Base-by-base conservation (phyloP, 148 eudicot genomes). In the Linanthus parryae region DNA sequence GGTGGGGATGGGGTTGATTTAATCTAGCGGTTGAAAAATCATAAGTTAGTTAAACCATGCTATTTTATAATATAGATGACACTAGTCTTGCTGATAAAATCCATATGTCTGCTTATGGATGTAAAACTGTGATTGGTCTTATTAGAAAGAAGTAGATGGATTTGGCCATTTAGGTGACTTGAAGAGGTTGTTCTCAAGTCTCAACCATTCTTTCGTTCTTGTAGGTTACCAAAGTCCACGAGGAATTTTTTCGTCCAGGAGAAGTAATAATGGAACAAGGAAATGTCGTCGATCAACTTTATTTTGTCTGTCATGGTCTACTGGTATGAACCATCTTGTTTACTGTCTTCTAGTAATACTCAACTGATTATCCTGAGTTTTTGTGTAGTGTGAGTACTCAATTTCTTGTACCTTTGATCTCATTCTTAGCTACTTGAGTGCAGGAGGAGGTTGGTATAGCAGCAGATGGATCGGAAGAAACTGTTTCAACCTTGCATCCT, bases 221-320 rank as follows among this genome's bases (percentile, higher is more conserved):
- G 18, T 74, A 91, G 97, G 89, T 83, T 34, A 88, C 63, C 50
- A 74, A 73, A 66, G 81, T 94, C 15, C 84, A 73, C 36, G 99
- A 94, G 61, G 99, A 94, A 61, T 94, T 84, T 76, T 94, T 94
- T 29, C 85, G 84, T 18, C 99, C 99, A 10, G 99, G 95, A 53
- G 96, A 94, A 82, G 77, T 94, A 23, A 82, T 88, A 68, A 59
- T 88, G 73, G 99, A 88, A 69, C 88, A 76, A 48, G 99, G 95
- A 63, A 72, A 75, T 62, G 95, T 76, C 10, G 99, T 88, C 22
- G 99, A 94, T 69, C 99, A 94, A 64, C 82, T 94, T 33, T 94
- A 94, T 72, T 75, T 94, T 44, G 82, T 94, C n/a, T 84, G 96
- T 61, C 75, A 94, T 25, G 96, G 99, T 57, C 44, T 50, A 27